Evolutionary conservation across 805 yeast genomes (phyloP), one percentile per base, ranked within the genome.

Genomic region (Lachancea nothofagi): DNA sequence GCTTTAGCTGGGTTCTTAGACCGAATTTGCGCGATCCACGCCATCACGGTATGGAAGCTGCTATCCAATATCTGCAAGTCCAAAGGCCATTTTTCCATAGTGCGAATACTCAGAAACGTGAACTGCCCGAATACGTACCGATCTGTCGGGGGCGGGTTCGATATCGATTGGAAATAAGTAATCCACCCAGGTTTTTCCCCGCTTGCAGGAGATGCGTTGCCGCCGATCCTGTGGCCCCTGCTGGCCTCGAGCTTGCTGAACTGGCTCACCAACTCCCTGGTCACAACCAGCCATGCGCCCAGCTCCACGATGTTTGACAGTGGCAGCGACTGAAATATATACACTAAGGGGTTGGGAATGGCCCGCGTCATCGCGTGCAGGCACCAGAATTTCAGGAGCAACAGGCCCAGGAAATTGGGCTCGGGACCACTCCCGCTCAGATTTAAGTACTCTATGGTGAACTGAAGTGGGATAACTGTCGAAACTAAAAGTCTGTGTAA

Each of bases 381-480:
- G 25, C 46, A 43, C 46, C 46, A 43, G 24, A 36, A 43, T 25
- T 36, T 40, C 14, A 43, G 37, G 10, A 43, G 41, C 2, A 31
- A 21, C 12, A 40, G 33, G 8, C 27, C 13, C 25, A 40, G 14
- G 15, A 18, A 10, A n/a, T 6, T 29, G 7, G 27, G 15, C 15
- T 28, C 36, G 5, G 33, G 27, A 14, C 27, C 36, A 9, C 17
- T n/a, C 19, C 34, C 26, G 17, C 42, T 15, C 26, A 22, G 8
- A 20, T 33, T 24, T 19, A 40, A 31, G 3, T 49, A 44, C 36
- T 55, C 61, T 13, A 54, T 22, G 1, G 58, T 54, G 10, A 55
- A 36, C 33, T 43, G 49, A 14, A 55, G 40, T 13, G 61, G 61
- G 8, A 54, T 38, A 12, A 51, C 33, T 9, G 51, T 50, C 4